Conservation (phyloP, 176 grass and related monocot species). For the Oryza punctata region DNA sequence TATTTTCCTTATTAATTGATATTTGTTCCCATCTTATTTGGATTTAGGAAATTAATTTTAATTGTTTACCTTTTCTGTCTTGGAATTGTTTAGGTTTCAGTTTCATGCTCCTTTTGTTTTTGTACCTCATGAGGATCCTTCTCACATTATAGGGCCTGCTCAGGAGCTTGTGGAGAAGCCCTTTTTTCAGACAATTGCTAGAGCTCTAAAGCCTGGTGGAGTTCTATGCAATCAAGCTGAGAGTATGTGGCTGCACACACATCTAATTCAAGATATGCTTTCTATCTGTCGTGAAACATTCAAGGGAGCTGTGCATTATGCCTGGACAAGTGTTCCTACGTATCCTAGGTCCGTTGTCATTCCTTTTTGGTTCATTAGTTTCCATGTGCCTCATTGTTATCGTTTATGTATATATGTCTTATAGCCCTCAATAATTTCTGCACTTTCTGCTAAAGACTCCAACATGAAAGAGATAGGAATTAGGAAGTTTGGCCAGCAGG, state of each 20-base stretch:
- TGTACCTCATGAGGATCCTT: not conserved
- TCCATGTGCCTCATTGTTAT: not conserved
- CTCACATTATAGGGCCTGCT: slow-evolving; percentile 65
- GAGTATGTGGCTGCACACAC: slow-evolving; percentile 92
- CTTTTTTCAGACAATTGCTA: slow-evolving; percentile 81
- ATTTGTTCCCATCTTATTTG: not conserved
- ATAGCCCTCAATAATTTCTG: not conserved
- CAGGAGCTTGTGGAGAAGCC: slow-evolving; percentile 92
- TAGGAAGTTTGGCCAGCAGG: not conserved
- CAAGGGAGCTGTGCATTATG: slow-evolving; percentile 78
- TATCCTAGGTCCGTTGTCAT: slow-evolving; percentile 68
- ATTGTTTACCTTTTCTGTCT: not conserved
- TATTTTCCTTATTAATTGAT: not conserved
- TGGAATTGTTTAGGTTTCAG: not conserved
- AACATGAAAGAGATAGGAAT: not conserved
- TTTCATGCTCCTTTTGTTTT: not conserved
- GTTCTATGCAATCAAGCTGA: slow-evolving; percentile 93
- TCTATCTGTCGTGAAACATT: slow-evolving; percentile 68
- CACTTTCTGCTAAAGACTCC: not conserved
- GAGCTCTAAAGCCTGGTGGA: slow-evolving; percentile 80
- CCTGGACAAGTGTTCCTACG: slow-evolving; percentile 86
- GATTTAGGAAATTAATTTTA: not conserved
- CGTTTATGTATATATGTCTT: not conserved
- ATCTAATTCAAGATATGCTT: slow-evolving; percentile 95
- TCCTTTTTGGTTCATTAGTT: not conserved